These are phyloP conservation scores for Elsinoe ampelina DNA, from an alignment of 2,329 filamentous ascomycete genomes.

Conservation along the genomic window DNA sequence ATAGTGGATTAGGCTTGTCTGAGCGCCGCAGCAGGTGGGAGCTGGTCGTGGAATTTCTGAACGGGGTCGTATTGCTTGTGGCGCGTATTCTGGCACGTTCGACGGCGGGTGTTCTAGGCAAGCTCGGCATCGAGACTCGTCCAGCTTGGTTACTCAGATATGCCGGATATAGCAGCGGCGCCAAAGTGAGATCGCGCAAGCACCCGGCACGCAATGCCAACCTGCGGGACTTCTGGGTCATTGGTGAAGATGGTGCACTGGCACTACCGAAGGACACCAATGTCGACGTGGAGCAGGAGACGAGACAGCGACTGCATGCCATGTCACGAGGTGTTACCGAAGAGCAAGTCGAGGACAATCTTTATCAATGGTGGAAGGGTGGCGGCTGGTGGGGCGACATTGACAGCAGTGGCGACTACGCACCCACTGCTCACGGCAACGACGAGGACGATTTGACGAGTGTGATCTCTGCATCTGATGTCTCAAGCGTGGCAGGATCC, in stretches of 20 bases:
- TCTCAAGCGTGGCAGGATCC: conserved; percentile 34
- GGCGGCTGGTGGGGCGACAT: conserved; percentile 78
- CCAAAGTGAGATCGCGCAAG: conserved; percentile 15
- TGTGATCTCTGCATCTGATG: conserved; percentile 54
- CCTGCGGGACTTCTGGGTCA: conserved; percentile 44
- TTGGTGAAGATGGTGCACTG: conserved; percentile 42
- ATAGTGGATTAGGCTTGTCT: conserved; percentile 64
- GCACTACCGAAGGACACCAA: conserved; percentile 51
- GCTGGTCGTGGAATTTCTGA: conserved; percentile 64
- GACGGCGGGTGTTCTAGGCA: conserved; percentile 45
- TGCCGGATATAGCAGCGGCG: conserved; percentile 32
- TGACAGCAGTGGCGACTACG: conserved; percentile 73
- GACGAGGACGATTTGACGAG: conserved; percentile 63
- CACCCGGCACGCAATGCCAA: conserved; percentile 16
- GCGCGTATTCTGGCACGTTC: conserved; percentile 50
- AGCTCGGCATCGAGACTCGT: conserved; percentile 50
- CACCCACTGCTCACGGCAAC: conserved; percentile 36
- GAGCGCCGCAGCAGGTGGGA: conserved; percentile 73
- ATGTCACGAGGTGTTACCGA: conserved; percentile 43
- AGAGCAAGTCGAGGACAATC: conserved; percentile 57
- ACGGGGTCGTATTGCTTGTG: conserved; percentile 61
- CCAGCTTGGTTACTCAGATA: conserved; percentile 56
- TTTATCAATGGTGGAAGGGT: conserved; percentile 77
- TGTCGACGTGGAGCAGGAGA: conserved; percentile 73
- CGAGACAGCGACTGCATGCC: conserved; percentile 52